Percentiles rank a stretch among this genome's conserved stretches.
These are phyloP conservation scores for Rhodomyrtus psidioides DNA, from an alignment of 441 rosid species.

Conservation along the genomic window DNA sequence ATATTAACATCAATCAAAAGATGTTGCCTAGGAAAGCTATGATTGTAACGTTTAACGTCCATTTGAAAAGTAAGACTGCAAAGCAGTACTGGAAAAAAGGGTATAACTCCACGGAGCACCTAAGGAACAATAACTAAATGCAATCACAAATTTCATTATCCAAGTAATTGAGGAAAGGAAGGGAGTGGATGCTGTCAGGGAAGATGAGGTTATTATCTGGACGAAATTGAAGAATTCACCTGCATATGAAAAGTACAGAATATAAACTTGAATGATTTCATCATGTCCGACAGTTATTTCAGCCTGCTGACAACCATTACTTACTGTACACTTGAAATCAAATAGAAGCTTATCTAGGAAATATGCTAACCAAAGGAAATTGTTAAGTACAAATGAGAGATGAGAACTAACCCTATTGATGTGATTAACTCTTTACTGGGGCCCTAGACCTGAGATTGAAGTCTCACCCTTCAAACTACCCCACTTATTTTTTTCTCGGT, in stretches of 20 bases:
- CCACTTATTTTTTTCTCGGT: not conserved
- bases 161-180: not conserved
- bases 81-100: not conserved
- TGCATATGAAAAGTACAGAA: not conserved
- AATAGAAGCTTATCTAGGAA: not conserved
- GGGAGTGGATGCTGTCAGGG: not conserved
- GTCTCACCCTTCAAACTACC: not conserved
- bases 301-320: not conserved
- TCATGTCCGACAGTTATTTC: not conserved
- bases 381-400: not conserved
- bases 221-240: not conserved
- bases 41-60: not conserved
- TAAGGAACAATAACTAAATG: not conserved
- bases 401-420: not conserved
- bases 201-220: not conserved
- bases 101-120: not conserved
- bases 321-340: not conserved
- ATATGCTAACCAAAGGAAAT: not conserved
- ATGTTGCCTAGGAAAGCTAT: not conserved
- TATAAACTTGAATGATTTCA: not conserved
- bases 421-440: not conserved
- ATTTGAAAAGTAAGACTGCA: not conserved
- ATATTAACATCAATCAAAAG: not conserved
- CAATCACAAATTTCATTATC: not conserved
- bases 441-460: not conserved